Evolutionary conservation across 345 rosid species (phyloP), one percentile per base, ranked within the genome.

Genomic region (Mangifera indica): DNA sequence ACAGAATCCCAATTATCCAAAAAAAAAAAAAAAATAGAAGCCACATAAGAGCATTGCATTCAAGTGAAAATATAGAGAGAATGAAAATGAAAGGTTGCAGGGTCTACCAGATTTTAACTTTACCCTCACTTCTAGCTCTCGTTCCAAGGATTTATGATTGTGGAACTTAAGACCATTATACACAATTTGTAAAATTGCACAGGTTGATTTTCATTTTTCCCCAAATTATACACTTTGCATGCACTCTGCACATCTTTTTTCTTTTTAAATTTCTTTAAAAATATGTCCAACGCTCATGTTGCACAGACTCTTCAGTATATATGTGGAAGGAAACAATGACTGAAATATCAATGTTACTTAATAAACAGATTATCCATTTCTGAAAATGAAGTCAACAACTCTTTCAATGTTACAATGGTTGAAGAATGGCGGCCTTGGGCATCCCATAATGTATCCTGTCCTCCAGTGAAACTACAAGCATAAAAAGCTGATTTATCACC

Each of bases 81-180:
- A 10, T 18, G 66, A 40, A 13, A 34, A 70, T 76, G 77, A 72
- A 29, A 46, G 64, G 57, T 51, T 45, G 49, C 61, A 72, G 69
- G 60, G 26, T 71, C 6, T 34, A n/a, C 8, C 67, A 68, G 10
- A 63, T 72, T 13, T 7, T 71, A 17, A 61, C 65, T 63, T 42
- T 76, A 2, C 65, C 72, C 63, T 73, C 78, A 40, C 18, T 83
- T 44, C 0, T 42, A 48, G 70, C 77, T 45, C 76, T 72, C 24
- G 40, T 81, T 58, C 81, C 77, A 29, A 70, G 25, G 3, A 66
- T 63, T 67, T 63, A 80, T 34, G 84, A 83, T 1, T 89, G 98
- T 96, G 92, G 97, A 34, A 72, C 14, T 55, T 93, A 91, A 48
- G 98, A 96, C n/a, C 97, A 93, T 52, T n/a, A n/a, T 67, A 80